phyloP scores from a whole-genome alignment of 176 grass and related monocot species.

The Aegilops tauschii region DNA sequence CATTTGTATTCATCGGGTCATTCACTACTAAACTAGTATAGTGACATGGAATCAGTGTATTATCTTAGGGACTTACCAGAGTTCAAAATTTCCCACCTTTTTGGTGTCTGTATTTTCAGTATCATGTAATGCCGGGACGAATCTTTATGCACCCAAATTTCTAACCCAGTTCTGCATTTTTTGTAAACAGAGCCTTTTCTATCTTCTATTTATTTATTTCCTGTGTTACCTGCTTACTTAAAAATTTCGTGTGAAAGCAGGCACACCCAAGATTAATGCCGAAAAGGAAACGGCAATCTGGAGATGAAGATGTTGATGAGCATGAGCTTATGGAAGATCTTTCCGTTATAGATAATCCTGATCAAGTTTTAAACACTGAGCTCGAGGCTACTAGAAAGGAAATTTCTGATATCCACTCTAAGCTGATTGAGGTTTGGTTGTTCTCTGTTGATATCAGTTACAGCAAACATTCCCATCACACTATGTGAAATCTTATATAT shows the following conservation, averaged over 20 bases:
- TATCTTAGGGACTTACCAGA: neutral
- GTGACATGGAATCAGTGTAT: neutral
- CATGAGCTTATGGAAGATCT: slow-evolving; percentile 2
- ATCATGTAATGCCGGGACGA: neutral
- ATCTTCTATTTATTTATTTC: neutral
- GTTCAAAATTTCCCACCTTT: neutral
- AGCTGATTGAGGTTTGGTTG: slow-evolving; percentile 7
- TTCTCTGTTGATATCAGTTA: neutral
- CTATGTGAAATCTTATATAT: neutral
- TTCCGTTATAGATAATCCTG: neutral
- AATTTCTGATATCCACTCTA: neutral
- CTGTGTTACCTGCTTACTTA: neutral
- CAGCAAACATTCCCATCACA: neutral
- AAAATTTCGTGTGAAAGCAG: neutral
- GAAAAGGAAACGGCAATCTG: neutral
- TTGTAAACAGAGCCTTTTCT: neutral
- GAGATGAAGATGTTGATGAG: slow-evolving; percentile 1
- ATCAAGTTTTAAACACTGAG: neutral
- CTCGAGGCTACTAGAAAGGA: neutral
- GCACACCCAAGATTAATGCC: slow-evolving; percentile 1
- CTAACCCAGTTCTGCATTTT: neutral
- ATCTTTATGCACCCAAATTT: slow-evolving; percentile 7
- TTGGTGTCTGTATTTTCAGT: neutral
- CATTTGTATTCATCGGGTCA: neutral
- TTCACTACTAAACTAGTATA: neutral